Evolutionary conservation across 306 rosid species (phyloP).

Genomic region (Malus sieversii): DNA sequence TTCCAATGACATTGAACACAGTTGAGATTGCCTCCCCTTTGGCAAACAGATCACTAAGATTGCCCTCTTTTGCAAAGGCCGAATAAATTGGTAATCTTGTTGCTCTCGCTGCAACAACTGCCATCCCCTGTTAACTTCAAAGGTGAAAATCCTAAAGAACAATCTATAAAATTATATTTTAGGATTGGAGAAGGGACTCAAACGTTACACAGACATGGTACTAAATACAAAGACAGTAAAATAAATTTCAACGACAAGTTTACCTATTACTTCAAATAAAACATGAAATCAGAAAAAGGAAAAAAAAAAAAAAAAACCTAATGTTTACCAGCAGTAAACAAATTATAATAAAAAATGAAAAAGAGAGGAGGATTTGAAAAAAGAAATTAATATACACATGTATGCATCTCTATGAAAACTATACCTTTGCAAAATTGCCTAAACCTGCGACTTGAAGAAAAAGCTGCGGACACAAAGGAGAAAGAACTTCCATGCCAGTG

Average conservation of each 20-base stretch:
- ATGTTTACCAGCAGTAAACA: neutral
- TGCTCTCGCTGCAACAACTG: conserved; percentile 97
- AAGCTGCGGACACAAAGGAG: conserved; percentile 94
- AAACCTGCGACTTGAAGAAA: conserved; percentile 94
- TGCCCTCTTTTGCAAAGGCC: conserved; percentile 94
- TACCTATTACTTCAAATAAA: neutral
- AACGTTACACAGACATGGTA: neutral
- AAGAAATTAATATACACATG: neutral
- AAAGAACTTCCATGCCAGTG: conserved; percentile 87
- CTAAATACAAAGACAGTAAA: neutral
- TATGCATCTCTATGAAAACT: neutral
- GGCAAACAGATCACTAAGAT: conserved; percentile 95
- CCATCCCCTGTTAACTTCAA: conserved; percentile 70
- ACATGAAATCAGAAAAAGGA: neutral
- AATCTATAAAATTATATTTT: neutral
- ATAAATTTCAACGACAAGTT: neutral
- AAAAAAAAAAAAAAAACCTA: too few relatives aligned
- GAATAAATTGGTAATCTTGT: conserved; percentile 99
- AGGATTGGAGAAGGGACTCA: neutral
- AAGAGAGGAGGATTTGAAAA: neutral
- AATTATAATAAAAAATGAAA: neutral
- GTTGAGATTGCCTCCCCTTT: conserved; percentile 99
- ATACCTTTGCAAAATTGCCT: conserved; percentile 89
- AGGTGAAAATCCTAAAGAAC: conserved; percentile 1
- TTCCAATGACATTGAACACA: conserved; percentile 80